phyloP scores from a whole-genome alignment of 1,284 basidiomycete species.

The Cutaneotrichosporon cyanovorans region DNA sequence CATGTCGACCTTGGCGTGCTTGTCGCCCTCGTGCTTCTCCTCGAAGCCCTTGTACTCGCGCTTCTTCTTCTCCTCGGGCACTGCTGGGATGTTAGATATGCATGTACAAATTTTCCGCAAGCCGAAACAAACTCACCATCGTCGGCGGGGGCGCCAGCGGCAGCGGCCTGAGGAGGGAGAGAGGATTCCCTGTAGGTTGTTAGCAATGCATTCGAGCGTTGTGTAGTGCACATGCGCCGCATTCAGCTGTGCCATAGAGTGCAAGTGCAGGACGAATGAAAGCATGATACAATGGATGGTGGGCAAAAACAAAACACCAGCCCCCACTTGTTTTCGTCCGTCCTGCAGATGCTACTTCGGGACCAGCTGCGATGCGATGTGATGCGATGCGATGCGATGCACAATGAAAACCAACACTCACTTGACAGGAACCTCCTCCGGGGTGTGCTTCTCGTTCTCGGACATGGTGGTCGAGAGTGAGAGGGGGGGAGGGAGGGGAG shows the following conservation, averaged over 20 bases:
- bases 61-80: slow-evolving; percentile 57
- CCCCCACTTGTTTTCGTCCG: too few relatives aligned
- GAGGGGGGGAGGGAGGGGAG: slow-evolving; percentile 11
- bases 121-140: slow-evolving; percentile 22
- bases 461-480: slow-evolving; percentile 25
- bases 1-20: slow-evolving; percentile 76
- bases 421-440: slow-evolving; percentile 38
- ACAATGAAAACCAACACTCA: slow-evolving; percentile 21
- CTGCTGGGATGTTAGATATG: neutral
- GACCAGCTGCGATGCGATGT: too few relatives aligned
- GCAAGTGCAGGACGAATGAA: neutral
- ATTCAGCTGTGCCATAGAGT: neutral
- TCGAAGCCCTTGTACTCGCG: slow-evolving; percentile 88
- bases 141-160: slow-evolving; percentile 8
- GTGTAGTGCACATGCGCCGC: too few relatives aligned
- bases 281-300: too few relatives aligned
- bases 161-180: slow-evolving; percentile 18
- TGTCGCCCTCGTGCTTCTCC: slow-evolving; percentile 53
- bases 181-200: slow-evolving; percentile 30
- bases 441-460: slow-evolving; percentile 37
- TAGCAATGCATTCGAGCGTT: slow-evolving; percentile 1
- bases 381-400: neutral
- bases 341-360: too few relatives aligned
- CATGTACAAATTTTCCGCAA: neutral
- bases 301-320: too few relatives aligned